Conservation (phyloP, 2,329 filamentous ascomycete genomes). For the Paramyrothecium sp. region DNA sequence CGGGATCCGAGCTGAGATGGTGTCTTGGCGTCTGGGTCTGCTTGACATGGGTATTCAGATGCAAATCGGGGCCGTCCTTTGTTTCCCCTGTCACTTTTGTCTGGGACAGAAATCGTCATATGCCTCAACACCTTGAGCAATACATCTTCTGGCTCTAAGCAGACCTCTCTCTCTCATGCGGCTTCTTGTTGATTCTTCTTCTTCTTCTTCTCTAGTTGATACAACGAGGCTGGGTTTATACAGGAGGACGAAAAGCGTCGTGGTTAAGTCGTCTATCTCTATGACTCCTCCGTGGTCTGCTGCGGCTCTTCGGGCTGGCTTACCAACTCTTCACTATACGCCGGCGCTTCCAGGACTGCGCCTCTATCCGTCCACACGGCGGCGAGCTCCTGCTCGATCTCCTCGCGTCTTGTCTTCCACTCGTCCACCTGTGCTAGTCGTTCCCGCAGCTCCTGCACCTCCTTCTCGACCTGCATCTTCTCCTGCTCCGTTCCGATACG, state of each 20-base stretch:
- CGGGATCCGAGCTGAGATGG: slow-evolving; percentile 1
- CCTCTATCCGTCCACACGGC: slow-evolving; percentile 58
- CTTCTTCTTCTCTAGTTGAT: no score
- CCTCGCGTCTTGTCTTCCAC: slow-evolving; percentile 74
- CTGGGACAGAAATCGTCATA: no score
- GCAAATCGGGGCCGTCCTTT: background rate
- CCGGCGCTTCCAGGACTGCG: slow-evolving; percentile 46
- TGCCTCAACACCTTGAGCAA: no score
- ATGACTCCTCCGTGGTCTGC: background rate
- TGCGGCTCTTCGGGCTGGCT: background rate
- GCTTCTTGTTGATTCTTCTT: no score
- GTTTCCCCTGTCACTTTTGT: background rate
- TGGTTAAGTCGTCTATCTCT: no score
- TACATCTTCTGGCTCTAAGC: no score
- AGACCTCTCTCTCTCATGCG: no score
- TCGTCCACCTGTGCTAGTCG: slow-evolving; percentile 76
- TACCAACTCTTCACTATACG: slow-evolving; percentile 29
- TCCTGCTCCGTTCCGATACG: slow-evolving; percentile 91
- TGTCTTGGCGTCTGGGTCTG: background rate
- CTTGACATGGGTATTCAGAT: background rate
- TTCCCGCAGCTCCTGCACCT: slow-evolving; percentile 80
- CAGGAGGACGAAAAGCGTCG: background rate
- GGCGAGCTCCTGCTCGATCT: slow-evolving; percentile 80
- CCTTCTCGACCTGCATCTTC: slow-evolving; percentile 89
- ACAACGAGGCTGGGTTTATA: background rate